Base-by-base conservation (phyloP, 345 rosid genomes). In the Salix caprea region DNA sequence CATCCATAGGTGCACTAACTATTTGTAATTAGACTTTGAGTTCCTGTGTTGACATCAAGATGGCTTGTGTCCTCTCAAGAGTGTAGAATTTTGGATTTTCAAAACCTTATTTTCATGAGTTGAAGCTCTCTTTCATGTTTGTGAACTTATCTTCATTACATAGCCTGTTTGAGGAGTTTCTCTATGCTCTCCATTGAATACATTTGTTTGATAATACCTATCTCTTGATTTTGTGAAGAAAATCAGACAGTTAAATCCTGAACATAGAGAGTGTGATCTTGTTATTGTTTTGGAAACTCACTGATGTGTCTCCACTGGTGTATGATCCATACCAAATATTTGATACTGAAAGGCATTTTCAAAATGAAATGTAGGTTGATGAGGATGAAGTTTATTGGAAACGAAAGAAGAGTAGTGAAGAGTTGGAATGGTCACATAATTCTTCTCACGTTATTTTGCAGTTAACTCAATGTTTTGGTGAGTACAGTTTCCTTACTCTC, bases 301-400 rank as follows among this genome's bases (percentile, higher is more conserved):
- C 19, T 21, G 44, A 61, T 62, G n/a, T 69, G 9, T 39, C 60
- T 65, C 39, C 15, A 24, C 72, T 30, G 60, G 19, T 37, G 37
- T 58, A 58, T 74, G 78, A 39, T 58, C 54, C 54, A 4, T 48
- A 16, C 66, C 68, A 71, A 65, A 64, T 52, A 66, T 21, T 56
- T 32, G 52, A 62, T 75, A 14, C 72, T 78, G 71, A 80, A 79
- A 60, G n/a, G 64, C 65, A 26, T 44, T 78, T 81, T 39, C 36
- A 65, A 64, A 75, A 80, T 70, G 80, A 72, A 82, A 70, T 87
- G 87, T 78, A 93, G 98, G 91, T 92, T 85, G 89, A 93, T 78
- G 94, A 91, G 90, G 95, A 93, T 90, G 96, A 89, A 81, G 85
- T 90, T 85, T 88, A 88, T 82, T 82, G 94, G 93, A 90, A 92